Conservation (phyloP, 345 rosid species). For the Gossypium raimondii region DNA sequence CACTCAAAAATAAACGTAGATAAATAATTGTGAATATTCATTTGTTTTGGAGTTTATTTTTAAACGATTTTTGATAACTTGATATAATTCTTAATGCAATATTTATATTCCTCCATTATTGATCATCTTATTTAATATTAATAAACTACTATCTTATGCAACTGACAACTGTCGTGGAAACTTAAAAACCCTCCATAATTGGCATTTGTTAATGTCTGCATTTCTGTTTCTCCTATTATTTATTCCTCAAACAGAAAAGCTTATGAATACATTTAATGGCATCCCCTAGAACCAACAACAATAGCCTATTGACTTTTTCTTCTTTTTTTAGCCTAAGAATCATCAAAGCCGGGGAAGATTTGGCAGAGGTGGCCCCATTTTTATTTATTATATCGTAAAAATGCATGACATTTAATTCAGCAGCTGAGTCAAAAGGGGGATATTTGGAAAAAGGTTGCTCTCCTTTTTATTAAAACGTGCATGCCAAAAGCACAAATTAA, state of each 20-base stretch:
- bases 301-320: background rate
- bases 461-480: background rate
- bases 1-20: no score
- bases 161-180: background rate
- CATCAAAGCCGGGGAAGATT: no score
- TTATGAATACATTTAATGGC: background rate
- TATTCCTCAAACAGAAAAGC: background rate
- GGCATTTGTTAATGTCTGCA: background rate
- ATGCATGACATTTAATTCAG: no score
- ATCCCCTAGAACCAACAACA: background rate
- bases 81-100: background rate
- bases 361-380: no score
- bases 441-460: constrained; percentile 4
- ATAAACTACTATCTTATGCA: background rate
- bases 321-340: no score
- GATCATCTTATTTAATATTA: background rate
- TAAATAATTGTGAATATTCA: no score
- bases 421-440: constrained; percentile 31
- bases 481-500: background rate
- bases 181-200: background rate
- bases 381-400: no score
- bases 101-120: constrained; percentile 10
- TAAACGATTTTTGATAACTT: no score
- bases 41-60: no score
- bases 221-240: background rate